These are phyloP conservation scores for Rhizopogon salebrosus DNA, from an alignment of 768 basidiomycete species.

Conservation along the genomic window DNA sequence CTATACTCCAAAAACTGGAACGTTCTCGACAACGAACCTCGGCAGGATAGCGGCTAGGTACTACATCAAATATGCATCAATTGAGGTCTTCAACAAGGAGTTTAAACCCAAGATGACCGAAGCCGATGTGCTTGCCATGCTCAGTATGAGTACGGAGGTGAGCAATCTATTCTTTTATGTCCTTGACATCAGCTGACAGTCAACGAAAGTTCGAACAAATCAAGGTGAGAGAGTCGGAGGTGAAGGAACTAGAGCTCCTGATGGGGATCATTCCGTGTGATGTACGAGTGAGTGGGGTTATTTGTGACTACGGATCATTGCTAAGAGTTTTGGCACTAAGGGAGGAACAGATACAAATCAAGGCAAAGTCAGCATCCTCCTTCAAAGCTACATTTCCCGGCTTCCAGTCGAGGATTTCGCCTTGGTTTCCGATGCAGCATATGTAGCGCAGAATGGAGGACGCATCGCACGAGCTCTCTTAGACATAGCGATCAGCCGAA, in stretches of 20 bases:
- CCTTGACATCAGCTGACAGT: not conserved
- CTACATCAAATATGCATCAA: constrained; percentile 82
- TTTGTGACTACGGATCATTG: not conserved
- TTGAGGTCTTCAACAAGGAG: constrained; percentile 78
- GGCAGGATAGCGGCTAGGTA: constrained; percentile 97
- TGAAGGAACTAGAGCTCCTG: constrained; percentile 72
- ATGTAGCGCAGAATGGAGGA: constrained; percentile 91
- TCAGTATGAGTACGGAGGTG: constrained; percentile 90
- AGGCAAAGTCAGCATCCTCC: constrained; percentile 91
- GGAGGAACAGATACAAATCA: constrained; percentile 58
- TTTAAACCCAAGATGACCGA: constrained; percentile 86
- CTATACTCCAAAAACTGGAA: constrained; percentile 52
- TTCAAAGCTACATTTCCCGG: constrained; percentile 86
- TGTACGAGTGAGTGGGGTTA: constrained; percentile 52
- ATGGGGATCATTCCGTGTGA: constrained; percentile 71
- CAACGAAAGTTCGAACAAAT: constrained; percentile 82
- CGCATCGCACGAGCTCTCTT: constrained; percentile 92
- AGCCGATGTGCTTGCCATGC: constrained; percentile 83
- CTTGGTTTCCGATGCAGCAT: constrained; percentile 90
- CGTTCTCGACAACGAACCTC: constrained; percentile 76
- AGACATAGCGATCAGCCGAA: constrained; percentile 89
- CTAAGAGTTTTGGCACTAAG: constrained; percentile 29
- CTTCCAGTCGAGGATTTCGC: constrained; percentile 90
- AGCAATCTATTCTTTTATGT: constrained; percentile 7
- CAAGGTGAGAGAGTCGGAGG: constrained; percentile 86